Evolutionary conservation across 176 grass and related monocot species (phyloP).

Genomic region (Oryza glumipatula): DNA sequence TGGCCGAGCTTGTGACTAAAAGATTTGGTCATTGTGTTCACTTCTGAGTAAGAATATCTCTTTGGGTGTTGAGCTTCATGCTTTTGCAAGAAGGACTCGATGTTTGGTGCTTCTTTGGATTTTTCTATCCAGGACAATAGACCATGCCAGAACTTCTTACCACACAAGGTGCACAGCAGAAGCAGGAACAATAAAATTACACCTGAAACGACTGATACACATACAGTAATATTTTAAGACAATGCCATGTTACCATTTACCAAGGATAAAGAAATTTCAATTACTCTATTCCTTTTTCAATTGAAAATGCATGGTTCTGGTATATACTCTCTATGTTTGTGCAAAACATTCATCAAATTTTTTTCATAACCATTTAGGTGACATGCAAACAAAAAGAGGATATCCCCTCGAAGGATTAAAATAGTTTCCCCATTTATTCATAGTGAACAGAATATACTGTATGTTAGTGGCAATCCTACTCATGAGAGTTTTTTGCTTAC

Average conservation of each 20-base stretch:
- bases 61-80: constrained; percentile 39
- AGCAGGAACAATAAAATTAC: neutral
- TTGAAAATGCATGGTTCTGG: neutral
- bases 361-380: too few species aligned
- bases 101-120: neutral
- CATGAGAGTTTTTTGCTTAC: too few species aligned
- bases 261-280: neutral
- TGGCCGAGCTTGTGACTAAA: constrained; percentile 55
- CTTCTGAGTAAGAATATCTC: constrained; percentile 48
- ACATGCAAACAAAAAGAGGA: too few species aligned
- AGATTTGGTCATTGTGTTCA: constrained; percentile 51
- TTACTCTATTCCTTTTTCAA: neutral
- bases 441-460: too few species aligned
- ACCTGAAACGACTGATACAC: neutral
- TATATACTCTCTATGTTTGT: neutral
- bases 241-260: neutral
- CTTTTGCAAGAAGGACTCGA: constrained; percentile 43
- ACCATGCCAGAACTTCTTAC: neutral
- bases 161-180: neutral
- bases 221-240: neutral
- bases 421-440: too few species aligned
- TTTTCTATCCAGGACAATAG: neutral
- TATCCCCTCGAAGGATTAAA: too few species aligned
- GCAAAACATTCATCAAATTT: too few species aligned
- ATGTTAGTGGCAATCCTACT: neutral